These are phyloP conservation scores for Penicillium daleae DNA, from an alignment of 495 filamentous ascomycete species.

Conservation along the genomic window DNA sequence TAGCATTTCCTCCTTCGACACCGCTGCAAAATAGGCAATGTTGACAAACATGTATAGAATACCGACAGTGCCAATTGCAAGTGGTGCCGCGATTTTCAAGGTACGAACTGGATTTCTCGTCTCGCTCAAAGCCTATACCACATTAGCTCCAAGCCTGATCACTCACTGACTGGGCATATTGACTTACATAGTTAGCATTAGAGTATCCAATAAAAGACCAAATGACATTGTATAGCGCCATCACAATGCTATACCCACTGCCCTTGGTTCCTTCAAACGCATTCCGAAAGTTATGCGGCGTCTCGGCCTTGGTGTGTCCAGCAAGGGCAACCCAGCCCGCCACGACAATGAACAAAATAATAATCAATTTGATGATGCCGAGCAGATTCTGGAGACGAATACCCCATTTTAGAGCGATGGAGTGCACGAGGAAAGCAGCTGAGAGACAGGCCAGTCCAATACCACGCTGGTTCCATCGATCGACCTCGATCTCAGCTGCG, in stretches of 20 bases:
- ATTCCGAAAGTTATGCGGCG: constrained; percentile 67
- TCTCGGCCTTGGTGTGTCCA: constrained; percentile 44
- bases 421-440: constrained; percentile 63
- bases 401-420: constrained; percentile 67
- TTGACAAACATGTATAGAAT: constrained; percentile 72
- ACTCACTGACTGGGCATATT: background rate
- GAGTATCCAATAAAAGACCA: constrained; percentile 70
- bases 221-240: constrained; percentile 67
- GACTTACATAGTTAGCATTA: constrained; percentile 58
- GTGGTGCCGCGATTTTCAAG: constrained; percentile 64
- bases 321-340: constrained; percentile 66
- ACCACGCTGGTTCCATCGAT: constrained; percentile 69
- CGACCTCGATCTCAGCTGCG: constrained; percentile 60
- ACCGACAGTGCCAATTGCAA: constrained; percentile 62
- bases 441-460: constrained; percentile 70
- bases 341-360: constrained; percentile 69
- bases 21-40: constrained; percentile 73
- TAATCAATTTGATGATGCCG: constrained; percentile 67
- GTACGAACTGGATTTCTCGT: constrained; percentile 65
- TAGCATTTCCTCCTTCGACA: constrained; percentile 65
- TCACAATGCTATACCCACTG: constrained; percentile 63
- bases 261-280: constrained; percentile 64
- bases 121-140: constrained; percentile 55
- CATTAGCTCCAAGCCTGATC: constrained; percentile 1
- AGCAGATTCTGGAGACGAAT: constrained; percentile 67